Evolutionary conservation across 805 yeast genomes (phyloP), one percentile per base, ranked within the genome.

Genomic region (Saccharomycopsis selenospora): DNA sequence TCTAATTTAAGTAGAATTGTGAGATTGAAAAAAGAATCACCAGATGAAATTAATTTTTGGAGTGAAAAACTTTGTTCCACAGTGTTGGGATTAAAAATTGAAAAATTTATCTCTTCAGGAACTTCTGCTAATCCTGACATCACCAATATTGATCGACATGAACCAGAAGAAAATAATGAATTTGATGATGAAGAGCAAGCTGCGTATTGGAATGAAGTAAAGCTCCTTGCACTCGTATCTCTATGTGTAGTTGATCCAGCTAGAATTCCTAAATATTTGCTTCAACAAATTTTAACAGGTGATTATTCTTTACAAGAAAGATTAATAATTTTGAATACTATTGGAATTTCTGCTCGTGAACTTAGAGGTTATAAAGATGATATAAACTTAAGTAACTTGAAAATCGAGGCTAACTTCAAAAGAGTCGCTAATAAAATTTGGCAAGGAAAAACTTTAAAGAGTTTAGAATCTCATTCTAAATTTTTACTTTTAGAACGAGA

Each of bases 221-320:
- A 49, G 30, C 41, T 52, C 14, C 33, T 36, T 3, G 45, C 38
- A 3, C 42, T 49, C 7, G 46, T 52, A 20, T 22, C 53, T 14
- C 36, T 52, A 28, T 17, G 33, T 27, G 51, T 47, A 13, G 42
- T 50, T 13, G 17, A 43, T 17, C 48, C 26, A 2, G 8, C 13
- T 7, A 42, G 11, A 3, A 46, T 52, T 5, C 55, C 55, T 7
- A 28, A 28, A n/a, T 41, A 26, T 44, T 47, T 52, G 29, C 33
- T 48, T 11, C 26, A 45, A 29, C 41, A 40, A 14, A 66, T 89
- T 14, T 66, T 77, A 29, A 69, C 73, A 0, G 89, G 90, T 0
- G 99, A 91, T 58, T 78, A 83, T 53, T 87, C 95, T 0, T 61
- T 93, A 17, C 93, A 85, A 52, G 90, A 82, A 51, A 65, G 98